Conservation (phyloP, 164 flowering plant species). For the Nymphaea thermarum region DNA sequence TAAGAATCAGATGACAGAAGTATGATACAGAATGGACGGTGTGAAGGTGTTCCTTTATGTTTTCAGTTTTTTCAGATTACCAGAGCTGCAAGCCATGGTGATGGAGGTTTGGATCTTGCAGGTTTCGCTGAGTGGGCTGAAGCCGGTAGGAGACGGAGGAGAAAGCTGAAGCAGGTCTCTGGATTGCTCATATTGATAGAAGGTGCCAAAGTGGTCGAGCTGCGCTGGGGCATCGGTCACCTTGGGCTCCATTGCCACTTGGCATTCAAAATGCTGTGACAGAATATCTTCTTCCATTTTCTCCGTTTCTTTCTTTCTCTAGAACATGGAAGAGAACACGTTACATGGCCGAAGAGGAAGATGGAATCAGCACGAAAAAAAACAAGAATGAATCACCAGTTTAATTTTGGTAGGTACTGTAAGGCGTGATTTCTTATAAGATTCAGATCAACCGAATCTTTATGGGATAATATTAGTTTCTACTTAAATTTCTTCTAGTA, state of each 20-base stretch:
- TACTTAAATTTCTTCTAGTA: too few relatives aligned
- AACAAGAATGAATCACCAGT: not conserved
- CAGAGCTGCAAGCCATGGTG: constrained; percentile 16
- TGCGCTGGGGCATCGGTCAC: constrained; percentile 11
- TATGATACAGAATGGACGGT: too few relatives aligned
- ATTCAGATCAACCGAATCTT: too few relatives aligned
- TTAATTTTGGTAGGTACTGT: not conserved
- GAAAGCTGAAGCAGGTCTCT: constrained; percentile 33
- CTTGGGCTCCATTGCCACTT: constrained; percentile 25
- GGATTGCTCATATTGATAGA: constrained; percentile 26
- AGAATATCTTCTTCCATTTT: not conserved
- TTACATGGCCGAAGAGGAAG: not conserved
- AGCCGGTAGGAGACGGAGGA: constrained; percentile 23
- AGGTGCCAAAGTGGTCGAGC: constrained; percentile 23
- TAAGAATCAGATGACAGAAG: too few relatives aligned
- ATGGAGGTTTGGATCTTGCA: constrained; percentile 22
- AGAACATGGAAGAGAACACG: not conserved
- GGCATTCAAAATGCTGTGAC: constrained; percentile 6
- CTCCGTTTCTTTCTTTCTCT: not conserved
- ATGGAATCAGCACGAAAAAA: too few relatives aligned
- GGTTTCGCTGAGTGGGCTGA: constrained; percentile 43
- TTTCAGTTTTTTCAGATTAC: not conserved
- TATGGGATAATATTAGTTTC: too few relatives aligned
- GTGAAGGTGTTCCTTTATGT: too few relatives aligned
- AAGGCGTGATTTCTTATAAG: not conserved